Conservation (phyloP, 306 rosid genomes). For the Prunus armeniaca region DNA sequence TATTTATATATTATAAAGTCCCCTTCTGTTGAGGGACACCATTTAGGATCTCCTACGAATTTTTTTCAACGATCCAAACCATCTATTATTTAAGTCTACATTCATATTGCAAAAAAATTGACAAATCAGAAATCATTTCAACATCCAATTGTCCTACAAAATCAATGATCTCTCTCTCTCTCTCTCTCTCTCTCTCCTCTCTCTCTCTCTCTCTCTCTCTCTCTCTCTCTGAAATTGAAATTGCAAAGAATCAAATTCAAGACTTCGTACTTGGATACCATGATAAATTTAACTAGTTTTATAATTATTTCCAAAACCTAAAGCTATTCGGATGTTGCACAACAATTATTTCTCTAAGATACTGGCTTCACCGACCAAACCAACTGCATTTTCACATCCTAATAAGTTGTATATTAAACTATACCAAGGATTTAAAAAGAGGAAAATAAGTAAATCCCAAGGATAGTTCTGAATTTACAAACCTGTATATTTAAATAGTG, state of each 20-base stretch:
- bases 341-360: neutral
- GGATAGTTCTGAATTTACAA: conserved; percentile 9
- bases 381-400: conserved; percentile 12
- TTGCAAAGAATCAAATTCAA: neutral
- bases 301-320: neutral
- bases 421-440: conserved; percentile 6
- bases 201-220: neutral
- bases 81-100: neutral
- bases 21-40: neutral
- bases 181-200: neutral
- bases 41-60: too few species aligned
- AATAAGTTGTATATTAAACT: neutral
- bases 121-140: neutral
- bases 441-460: neutral
- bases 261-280: neutral
- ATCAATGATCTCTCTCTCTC: neutral
- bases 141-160: neutral
- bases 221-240: neutral
- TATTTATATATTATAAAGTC: too few species aligned
- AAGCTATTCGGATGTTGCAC: neutral
- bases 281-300: neutral
- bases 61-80: neutral
- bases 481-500: conserved; percentile 92
- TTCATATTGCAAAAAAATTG: neutral
- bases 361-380: conserved; percentile 14